Evolutionary conservation across 331 rosid species (phyloP).

Genomic region (Cydonia oblonga): DNA sequence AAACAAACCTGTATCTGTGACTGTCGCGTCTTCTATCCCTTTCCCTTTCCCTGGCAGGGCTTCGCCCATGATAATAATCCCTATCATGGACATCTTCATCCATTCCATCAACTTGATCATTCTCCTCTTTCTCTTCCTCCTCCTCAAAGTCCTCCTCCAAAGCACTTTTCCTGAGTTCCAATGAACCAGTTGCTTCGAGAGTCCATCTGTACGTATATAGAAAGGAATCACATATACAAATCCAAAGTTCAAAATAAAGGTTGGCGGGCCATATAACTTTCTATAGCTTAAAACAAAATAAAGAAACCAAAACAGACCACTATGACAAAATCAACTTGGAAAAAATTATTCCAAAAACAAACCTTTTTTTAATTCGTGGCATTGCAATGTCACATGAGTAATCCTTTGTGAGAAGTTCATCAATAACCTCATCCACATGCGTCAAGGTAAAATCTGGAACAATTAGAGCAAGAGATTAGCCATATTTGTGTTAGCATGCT

Average conservation of each 20-base stretch:
- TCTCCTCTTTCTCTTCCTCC: slow-evolving; percentile 95
- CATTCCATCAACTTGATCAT: slow-evolving; percentile 51
- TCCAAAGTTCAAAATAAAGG: too few species aligned
- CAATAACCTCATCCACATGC: slow-evolving; percentile 94
- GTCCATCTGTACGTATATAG: slow-evolving; percentile 45
- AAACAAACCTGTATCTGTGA: slow-evolving; percentile 75
- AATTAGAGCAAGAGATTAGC: neutral
- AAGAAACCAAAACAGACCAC: neutral
- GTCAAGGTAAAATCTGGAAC: slow-evolving; percentile 58
- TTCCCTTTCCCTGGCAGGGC: slow-evolving; percentile 81
- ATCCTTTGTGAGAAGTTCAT: slow-evolving; percentile 81
- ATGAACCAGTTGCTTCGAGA: slow-evolving; percentile 48
- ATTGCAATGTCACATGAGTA: slow-evolving; percentile 88
- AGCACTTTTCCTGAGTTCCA: slow-evolving; percentile 82
- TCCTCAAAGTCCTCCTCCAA: slow-evolving; percentile 98
- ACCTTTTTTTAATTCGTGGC: slow-evolving; percentile 90
- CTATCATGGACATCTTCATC: slow-evolving; percentile 65
- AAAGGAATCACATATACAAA: neutral
- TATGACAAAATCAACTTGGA: neutral
- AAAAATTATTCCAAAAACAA: neutral
- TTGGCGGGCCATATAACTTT: neutral
- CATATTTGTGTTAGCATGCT: neutral
- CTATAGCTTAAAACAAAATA: neutral
- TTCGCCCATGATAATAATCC: slow-evolving; percentile 78
- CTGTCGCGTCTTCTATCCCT: slow-evolving; percentile 81